Percentiles rank a stretch among this genome's conserved stretches.
Evolutionary conservation across 2,329 filamentous ascomycete genomes (phyloP).

Genomic region (Albophoma yamanashiensis): DNA sequence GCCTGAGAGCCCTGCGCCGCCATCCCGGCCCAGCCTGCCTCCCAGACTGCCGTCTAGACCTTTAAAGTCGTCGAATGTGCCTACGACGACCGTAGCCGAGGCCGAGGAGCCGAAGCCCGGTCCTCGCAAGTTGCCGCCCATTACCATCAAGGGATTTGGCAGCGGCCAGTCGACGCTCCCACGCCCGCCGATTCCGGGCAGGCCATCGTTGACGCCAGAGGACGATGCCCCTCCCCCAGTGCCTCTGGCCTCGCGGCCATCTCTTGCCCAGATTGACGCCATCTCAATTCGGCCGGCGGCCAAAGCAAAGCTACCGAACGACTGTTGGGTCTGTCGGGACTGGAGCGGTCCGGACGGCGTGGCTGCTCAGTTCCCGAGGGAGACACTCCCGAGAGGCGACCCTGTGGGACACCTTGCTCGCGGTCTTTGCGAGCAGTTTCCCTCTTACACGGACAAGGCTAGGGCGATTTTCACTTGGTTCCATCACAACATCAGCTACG

Average conservation of each 20-base stretch:
- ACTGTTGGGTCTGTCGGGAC: slow-evolving; percentile 78
- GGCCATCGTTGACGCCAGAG: not conserved
- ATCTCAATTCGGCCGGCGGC: slow-evolving; percentile 21
- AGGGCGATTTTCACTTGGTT: slow-evolving; percentile 90
- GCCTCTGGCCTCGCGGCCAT: slow-evolving; percentile 41
- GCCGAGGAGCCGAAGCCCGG: slow-evolving; percentile 1
- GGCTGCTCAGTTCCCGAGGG: slow-evolving; percentile 64
- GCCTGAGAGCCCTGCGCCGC: slow-evolving; percentile 17
- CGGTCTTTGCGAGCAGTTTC: slow-evolving; percentile 68
- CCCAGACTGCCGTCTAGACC: slow-evolving; percentile 42
- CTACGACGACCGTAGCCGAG: not conserved
- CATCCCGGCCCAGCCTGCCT: slow-evolving; percentile 30
- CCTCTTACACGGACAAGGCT: slow-evolving; percentile 80
- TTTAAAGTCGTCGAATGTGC: slow-evolving; percentile 16
- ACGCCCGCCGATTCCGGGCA: slow-evolving; percentile 2
- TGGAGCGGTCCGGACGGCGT: slow-evolving; percentile 74
- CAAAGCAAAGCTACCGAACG: slow-evolving; percentile 14
- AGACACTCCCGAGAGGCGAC: slow-evolving; percentile 54
- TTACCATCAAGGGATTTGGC: slow-evolving; percentile 12
- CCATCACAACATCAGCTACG: slow-evolving; percentile 86
- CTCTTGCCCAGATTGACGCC: slow-evolving; percentile 38
- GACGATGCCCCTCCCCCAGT: slow-evolving; percentile 38
- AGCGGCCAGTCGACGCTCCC: slow-evolving; percentile 1
- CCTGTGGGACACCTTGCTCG: slow-evolving; percentile 66
- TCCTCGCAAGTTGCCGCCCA: slow-evolving; percentile 4